Evolutionary conservation across 805 yeast genomes (phyloP).

Genomic region (Pichia gijzeniarum): DNA sequence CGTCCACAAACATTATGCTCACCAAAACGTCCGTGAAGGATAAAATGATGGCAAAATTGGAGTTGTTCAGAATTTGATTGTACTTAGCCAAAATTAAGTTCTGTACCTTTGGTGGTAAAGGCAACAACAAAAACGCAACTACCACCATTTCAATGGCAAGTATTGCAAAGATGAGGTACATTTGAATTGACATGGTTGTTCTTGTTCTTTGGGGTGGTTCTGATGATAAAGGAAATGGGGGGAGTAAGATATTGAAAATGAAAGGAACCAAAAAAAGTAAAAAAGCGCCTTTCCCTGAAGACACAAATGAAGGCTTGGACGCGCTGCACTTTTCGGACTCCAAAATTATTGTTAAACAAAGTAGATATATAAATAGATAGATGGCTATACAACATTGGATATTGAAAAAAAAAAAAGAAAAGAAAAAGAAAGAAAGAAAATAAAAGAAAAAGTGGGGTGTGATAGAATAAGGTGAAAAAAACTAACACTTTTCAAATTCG

Average conservation of each 20-base stretch:
- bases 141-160: slow-evolving; percentile 40
- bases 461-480: not conserved
- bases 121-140: slow-evolving; percentile 39
- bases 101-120: slow-evolving; percentile 42
- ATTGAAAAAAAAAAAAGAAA: no score
- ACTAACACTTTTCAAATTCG: no score
- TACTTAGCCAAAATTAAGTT: slow-evolving; percentile 31
- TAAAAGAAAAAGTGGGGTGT: not conserved
- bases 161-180: slow-evolving; percentile 33
- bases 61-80: slow-evolving; percentile 26
- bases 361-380: no score
- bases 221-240: not conserved
- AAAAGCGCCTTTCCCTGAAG: no score
- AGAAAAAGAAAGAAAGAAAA: not conserved
- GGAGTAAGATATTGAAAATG: no score
- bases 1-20: slow-evolving; percentile 42
- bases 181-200: slow-evolving; percentile 26
- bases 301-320: no score
- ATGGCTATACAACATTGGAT: no score
- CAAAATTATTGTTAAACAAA: no score
- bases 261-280: no score
- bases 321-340: no score
- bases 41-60: slow-evolving; percentile 37
- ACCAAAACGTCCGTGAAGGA: slow-evolving; percentile 29
- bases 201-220: not conserved